Evolutionary conservation across 108 stramenopile species (phyloP).

Genomic region (Nitzschia sp.): DNA sequence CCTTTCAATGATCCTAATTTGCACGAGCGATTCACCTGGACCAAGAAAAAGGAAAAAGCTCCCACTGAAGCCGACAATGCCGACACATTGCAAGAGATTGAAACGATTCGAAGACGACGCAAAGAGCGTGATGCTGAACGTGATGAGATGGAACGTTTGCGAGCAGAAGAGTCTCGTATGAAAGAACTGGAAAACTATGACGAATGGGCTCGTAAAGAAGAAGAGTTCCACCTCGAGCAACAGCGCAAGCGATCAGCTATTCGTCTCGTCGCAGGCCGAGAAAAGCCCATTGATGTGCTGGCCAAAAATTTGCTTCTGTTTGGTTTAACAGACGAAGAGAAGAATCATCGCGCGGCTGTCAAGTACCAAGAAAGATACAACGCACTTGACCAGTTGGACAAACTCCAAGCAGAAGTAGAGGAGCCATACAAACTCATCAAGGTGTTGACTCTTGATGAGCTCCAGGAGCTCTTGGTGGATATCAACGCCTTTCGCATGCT

Average conservation of each 20-base stretch:
- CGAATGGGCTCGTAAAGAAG: slow-evolving; percentile 97
- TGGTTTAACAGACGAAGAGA: slow-evolving; percentile 75
- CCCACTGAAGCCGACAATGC: slow-evolving; percentile 9
- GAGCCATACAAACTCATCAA: slow-evolving; percentile 71
- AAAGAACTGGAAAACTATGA: slow-evolving; percentile 95
- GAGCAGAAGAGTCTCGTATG: slow-evolving; percentile 90
- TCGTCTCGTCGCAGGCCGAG: slow-evolving; percentile 91
- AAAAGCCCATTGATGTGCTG: slow-evolving; percentile 92
- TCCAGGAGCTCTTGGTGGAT: slow-evolving; percentile 80
- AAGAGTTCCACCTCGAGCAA: slow-evolving; percentile 95
- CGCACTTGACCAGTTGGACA: slow-evolving; percentile 76
- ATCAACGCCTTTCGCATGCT: slow-evolving; percentile 75
- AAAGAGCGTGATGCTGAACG: slow-evolving; percentile 81
- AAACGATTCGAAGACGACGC: slow-evolving; percentile 92
- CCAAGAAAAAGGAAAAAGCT: slow-evolving; percentile 75
- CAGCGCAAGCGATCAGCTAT: slow-evolving; percentile 86
- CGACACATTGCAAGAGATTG: slow-evolving; percentile 90
- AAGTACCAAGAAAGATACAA: slow-evolving; percentile 89
- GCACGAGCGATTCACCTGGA: slow-evolving; percentile 94
- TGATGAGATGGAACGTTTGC: slow-evolving; percentile 92
- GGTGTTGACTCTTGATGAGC: slow-evolving; percentile 80
- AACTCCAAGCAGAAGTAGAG: slow-evolving; percentile 76
- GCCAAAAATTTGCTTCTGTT: slow-evolving; percentile 96
- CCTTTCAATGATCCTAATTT: slow-evolving; percentile 98
- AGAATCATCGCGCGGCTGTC: slow-evolving; percentile 66